A percentile compares a stretch with the other conserved stretches of the same genome.
Conservation (phyloP, 1,284 basidiomycete species). For the Cutaneotrichosporon mucoides region DNA sequence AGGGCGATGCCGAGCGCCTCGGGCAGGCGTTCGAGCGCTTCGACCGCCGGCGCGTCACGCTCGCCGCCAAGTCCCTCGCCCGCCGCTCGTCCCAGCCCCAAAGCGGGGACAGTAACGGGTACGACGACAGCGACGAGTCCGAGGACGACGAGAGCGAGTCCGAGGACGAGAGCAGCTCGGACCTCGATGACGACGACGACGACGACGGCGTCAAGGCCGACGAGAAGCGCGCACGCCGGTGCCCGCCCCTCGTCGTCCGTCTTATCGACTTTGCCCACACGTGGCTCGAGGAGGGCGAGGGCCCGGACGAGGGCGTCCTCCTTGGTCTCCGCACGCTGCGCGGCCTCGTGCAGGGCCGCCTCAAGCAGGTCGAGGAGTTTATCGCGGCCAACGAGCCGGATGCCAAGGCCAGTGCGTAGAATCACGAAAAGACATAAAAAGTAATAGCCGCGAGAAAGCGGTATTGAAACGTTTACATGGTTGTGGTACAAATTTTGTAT, state of each 20-base stretch:
- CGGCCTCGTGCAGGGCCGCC: constrained; percentile 56
- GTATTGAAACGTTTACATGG: too few relatives aligned
- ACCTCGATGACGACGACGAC: too few relatives aligned
- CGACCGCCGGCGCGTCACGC: constrained; percentile 39
- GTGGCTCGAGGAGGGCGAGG: constrained; percentile 62
- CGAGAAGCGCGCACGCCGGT: constrained; percentile 44
- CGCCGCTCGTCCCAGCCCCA: too few relatives aligned
- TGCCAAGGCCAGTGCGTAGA: too few relatives aligned
- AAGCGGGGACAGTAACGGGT: constrained; percentile 22
- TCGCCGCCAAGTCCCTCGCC: constrained; percentile 8
- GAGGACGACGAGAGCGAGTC: too few relatives aligned
- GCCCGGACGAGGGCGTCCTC: constrained; percentile 73
- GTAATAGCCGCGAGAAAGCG: too few relatives aligned
- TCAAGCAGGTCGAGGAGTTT: constrained; percentile 5
- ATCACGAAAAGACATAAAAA: too few relatives aligned
- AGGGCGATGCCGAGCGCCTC: constrained; percentile 60
- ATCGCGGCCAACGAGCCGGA: not conserved
- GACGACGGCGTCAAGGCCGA: constrained; percentile 28
- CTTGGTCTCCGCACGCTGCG: constrained; percentile 65
- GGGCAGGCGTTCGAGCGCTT: constrained; percentile 49
- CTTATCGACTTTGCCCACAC: constrained; percentile 96
- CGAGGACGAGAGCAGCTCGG: too few relatives aligned
- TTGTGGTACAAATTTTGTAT: not conserved
- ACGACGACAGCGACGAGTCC: constrained; percentile 19
- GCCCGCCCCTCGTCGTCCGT: constrained; percentile 63